Base-by-base conservation (phyloP, 345 rosid species). In the Odontarrhena argentea region DNA sequence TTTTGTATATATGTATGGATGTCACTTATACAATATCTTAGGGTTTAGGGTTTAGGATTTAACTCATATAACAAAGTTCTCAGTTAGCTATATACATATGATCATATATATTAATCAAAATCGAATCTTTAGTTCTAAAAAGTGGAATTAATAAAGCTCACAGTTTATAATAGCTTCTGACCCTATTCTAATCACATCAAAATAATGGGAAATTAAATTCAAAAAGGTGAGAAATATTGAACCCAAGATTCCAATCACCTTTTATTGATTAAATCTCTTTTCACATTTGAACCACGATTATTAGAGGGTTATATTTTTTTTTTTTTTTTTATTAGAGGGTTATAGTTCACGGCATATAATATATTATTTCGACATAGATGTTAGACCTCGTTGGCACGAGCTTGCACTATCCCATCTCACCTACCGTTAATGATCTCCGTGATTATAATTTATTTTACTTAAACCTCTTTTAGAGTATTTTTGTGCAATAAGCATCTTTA, bases 341-440 rank as follows among this genome's bases (percentile, higher is more conserved):
- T 40, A 44, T 59, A 22, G 13, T 66, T 58, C 48, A 8, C 51
- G 0, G 18, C n/a, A 62, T 9, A 71, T 30, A 46, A 60, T 58
- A n/a, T 30, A 59, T 63, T 37, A 18, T 38, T 9, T 59, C 55
- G 48, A 73, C 37, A 65, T 56, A 34, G 47, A 72, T 73, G 47
- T 36, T 58, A 26, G 67, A 65, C 67, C 77, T 73, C 50, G 44
- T 66, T 59, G 71, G 57, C 57, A 60, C 62, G 63, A 60, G 57
- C 63, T 67, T 65, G 65, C 70, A 65, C 24, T 28, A 26, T 52
- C 73, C 63, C 72, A 73, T 53, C 63, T 49, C 43, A 60, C 68
- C 77, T 26, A 73, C 72, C 68, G 56, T 18, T 24, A 51, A 66
- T 66, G 60, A 59, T 51, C 41, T 44, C 35, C 49, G 25, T 36